phyloP scores from a whole-genome alignment of 2,329 filamentous ascomycete genomes.

The Emmonsiellopsis sp. region DNA sequence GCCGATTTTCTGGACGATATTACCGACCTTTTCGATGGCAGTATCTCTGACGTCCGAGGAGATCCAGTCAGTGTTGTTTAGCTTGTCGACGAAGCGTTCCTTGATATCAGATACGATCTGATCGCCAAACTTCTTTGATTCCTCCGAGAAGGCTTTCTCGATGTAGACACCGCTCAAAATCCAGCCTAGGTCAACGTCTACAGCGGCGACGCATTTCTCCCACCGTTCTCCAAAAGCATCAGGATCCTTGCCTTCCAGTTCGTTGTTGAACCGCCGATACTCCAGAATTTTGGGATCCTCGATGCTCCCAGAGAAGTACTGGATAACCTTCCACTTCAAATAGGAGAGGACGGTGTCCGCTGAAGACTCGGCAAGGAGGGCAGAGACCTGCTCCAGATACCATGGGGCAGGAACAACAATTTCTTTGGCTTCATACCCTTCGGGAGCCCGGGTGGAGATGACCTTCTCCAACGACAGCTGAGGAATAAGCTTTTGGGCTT shows the following conservation, averaged over 20 bases:
- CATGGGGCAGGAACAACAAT: slow-evolving; percentile 52
- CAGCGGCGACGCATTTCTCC: slow-evolving; percentile 52
- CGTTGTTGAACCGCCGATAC: slow-evolving; percentile 50
- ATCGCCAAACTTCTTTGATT: slow-evolving; percentile 57
- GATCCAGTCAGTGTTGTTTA: slow-evolving; percentile 56
- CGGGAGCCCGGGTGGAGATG: slow-evolving; percentile 44
- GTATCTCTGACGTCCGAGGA: slow-evolving; percentile 49
- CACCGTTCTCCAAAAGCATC: slow-evolving; percentile 55
- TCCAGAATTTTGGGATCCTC: slow-evolving; percentile 53
- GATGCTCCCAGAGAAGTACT: slow-evolving; percentile 43
- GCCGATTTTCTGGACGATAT: slow-evolving; percentile 60
- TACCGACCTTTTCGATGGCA: slow-evolving; percentile 55
- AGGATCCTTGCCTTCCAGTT: slow-evolving; percentile 52
- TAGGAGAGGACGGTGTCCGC: slow-evolving; percentile 52
- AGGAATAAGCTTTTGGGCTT: slow-evolving; percentile 47
- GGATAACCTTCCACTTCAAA: slow-evolving; percentile 55
- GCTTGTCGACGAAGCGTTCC: slow-evolving; percentile 52
- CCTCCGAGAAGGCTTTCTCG: slow-evolving; percentile 56
- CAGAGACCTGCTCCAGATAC: slow-evolving; percentile 50
- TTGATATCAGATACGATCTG: slow-evolving; percentile 64
- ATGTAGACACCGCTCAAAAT: slow-evolving; percentile 63
- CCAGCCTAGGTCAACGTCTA: slow-evolving; percentile 54
- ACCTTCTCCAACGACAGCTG: slow-evolving; percentile 46
- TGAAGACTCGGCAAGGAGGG: slow-evolving; percentile 45
- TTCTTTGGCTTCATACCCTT: slow-evolving; percentile 40